Evolutionary conservation across 169 alveolate species (phyloP).

Genomic region (Cyclospora cayetanensis): DNA sequence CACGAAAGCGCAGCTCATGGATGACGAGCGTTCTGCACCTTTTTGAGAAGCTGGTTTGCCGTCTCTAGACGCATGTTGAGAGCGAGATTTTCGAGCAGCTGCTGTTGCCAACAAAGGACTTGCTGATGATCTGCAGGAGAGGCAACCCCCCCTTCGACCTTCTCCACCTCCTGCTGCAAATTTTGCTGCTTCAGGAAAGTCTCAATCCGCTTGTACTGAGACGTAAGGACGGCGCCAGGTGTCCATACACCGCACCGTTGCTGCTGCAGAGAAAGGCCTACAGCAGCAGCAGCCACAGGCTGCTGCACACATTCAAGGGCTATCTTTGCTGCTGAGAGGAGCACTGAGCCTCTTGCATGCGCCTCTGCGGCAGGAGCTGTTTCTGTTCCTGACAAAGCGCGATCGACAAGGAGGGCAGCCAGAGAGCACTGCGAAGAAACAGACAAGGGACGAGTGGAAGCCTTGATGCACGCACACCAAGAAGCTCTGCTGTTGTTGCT

Average conservation of each 20-base stretch:
- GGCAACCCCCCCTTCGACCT: too few relatives aligned
- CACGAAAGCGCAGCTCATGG: background rate
- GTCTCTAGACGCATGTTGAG: background rate
- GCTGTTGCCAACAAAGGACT: background rate
- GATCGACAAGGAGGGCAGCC: conserved; percentile 8
- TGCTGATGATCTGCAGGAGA: too few relatives aligned
- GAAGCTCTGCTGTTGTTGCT: conserved; percentile 19
- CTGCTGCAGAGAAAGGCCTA: conserved; percentile 39
- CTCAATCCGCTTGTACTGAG: background rate
- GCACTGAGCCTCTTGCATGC: background rate
- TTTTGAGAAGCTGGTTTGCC: background rate
- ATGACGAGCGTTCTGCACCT: background rate
- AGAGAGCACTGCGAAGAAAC: background rate
- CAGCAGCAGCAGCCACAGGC: conserved; percentile 61
- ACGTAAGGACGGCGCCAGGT: background rate
- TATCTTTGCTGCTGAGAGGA: conserved; percentile 43
- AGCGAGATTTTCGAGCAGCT: background rate
- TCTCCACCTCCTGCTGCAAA: background rate
- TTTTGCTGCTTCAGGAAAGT: conserved; percentile 29
- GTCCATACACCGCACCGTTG: background rate
- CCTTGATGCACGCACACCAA: background rate
- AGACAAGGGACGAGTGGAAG: background rate
- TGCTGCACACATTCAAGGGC: conserved; percentile 52
- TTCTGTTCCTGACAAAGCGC: conserved; percentile 20
- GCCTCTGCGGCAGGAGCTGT: background rate